Percentiles rank a stretch among this genome's conserved stretches.
phyloP scores from a whole-genome alignment of 2,329 filamentous ascomycete species.

The Bipolaris gigantea region DNA sequence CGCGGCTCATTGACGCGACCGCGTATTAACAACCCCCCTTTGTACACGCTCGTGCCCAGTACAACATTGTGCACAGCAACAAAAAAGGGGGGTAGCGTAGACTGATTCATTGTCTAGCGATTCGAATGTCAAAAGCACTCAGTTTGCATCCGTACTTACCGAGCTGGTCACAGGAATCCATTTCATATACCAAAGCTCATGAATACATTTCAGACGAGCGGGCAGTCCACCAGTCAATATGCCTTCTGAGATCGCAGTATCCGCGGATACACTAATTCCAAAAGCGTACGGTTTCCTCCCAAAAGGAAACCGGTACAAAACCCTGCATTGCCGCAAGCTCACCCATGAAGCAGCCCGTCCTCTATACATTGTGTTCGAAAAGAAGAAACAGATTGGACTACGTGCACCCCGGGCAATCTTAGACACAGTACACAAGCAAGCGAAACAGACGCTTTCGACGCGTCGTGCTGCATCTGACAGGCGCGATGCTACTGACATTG shows the following conservation, averaged over 20 bases:
- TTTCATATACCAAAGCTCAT: neutral
- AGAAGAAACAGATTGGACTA: slow-evolving; percentile 45
- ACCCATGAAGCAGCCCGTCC: slow-evolving; percentile 33
- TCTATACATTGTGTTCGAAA: slow-evolving; percentile 35
- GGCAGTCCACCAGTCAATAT: neutral
- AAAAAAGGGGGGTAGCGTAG: neutral
- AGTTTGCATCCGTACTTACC: neutral
- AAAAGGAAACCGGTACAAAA: slow-evolving; percentile 41
- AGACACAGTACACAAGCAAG: slow-evolving; percentile 42
- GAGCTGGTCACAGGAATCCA: neutral
- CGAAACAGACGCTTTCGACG: slow-evolving; percentile 45
- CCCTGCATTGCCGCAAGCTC: slow-evolving; percentile 37
- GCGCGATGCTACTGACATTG: slow-evolving; percentile 28
- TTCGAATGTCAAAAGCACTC: neutral
- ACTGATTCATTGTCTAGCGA: neutral
- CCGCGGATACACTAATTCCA: slow-evolving; percentile 25
- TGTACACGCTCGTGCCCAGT: neutral
- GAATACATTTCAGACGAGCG: neutral
- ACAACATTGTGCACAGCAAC: neutral
- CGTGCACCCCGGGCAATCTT: slow-evolving; percentile 48
- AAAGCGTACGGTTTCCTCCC: slow-evolving; percentile 39
- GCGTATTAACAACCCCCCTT: neutral
- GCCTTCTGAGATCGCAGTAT: slow-evolving; percentile 28
- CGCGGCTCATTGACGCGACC: neutral
- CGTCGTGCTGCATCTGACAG: slow-evolving; percentile 46